Base-by-base conservation (phyloP, 73 alveolate genomes). In the Paraurostyla sp. region DNA sequence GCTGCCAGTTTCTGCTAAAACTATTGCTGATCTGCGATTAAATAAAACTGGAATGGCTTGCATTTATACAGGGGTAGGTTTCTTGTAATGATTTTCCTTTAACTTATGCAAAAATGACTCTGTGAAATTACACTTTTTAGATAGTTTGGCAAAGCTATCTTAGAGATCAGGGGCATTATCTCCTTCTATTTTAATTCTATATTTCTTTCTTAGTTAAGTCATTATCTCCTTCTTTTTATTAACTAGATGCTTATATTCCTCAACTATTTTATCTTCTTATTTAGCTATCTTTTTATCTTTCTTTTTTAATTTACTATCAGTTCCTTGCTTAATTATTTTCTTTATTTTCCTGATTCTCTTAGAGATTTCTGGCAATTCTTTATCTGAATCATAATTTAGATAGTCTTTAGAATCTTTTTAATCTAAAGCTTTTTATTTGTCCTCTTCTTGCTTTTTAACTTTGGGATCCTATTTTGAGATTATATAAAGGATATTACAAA, bases 61-160 rank as follows among this genome's bases (percentile, higher is more conserved):
- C 98, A 96, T 95, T 76, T 97, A 97, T 69, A 97, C 94, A 0
- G 99, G 99, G 18, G 98, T 94, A 0, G 99, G 99, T 29, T 93
- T 85, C 54, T 80, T 84, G 38, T 71, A 87, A 45, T 86, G 35
- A 42, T 65, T 42, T 49, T 83, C 59, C 4, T 29, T 33, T 3
- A 83, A 30, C 18, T 32, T 43, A 29, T 49, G 56, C 25, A 11
- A 11, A 49, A 46, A 75, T 48, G 56, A 48, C 25, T 75, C 87
- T 11, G 54, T 46, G 16, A 75, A 22, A 16, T 49, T 48, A 30
- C 9, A 75, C 35, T 49, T 43, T 38, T 49, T 75, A n/a, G 29
- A 16, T 23, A 75, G 56, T 50, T 75, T 43, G 9, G 29, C 45
- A 49, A 75, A 75, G 87, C 75, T 75, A 48, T 43, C 69, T 16